Evolutionary conservation across 306 rosid species (phyloP).

Genomic region (Hippophae rhamnoides): DNA sequence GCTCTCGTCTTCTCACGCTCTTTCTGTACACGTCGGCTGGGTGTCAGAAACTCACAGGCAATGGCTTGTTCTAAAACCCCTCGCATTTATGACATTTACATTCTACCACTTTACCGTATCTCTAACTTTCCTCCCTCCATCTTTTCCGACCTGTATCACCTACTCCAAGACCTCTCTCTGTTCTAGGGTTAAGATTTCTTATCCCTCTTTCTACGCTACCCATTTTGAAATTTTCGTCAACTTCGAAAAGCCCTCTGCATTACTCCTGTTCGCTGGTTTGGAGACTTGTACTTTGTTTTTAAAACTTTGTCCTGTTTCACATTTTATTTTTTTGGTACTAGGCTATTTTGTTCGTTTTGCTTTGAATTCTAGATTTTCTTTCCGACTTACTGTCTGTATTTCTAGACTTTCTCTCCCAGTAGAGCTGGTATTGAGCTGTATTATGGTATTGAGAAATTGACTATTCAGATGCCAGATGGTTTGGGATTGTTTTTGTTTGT

Average conservation of each 20-base stretch:
- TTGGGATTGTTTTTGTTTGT: slow-evolving; percentile 4
- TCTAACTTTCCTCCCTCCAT: neutral
- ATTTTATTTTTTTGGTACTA: slow-evolving; percentile 5
- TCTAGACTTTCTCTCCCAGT: slow-evolving; percentile 2
- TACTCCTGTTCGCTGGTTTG: slow-evolving; percentile 2
- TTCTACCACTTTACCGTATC: slow-evolving; percentile 31
- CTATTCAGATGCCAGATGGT: slow-evolving; percentile 2
- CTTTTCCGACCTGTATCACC: slow-evolving; percentile 23
- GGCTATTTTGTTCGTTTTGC: slow-evolving; percentile 12
- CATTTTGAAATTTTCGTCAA: slow-evolving; percentile 17
- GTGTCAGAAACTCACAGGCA: slow-evolving; percentile 18
- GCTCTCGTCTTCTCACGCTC: neutral
- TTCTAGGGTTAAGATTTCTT: slow-evolving; percentile 26
- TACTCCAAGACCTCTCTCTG: slow-evolving; percentile 5
- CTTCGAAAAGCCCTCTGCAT: slow-evolving; percentile 17
- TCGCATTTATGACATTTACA: slow-evolving; percentile 40
- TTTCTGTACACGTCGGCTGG: slow-evolving; percentile 17
- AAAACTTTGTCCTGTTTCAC: slow-evolving; percentile 35
- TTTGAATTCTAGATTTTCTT: slow-evolving; percentile 37
- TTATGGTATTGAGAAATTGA: slow-evolving; percentile 13
- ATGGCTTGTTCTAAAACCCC: slow-evolving; percentile 27
- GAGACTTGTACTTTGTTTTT: slow-evolving; percentile 15
- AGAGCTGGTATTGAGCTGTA: too few relatives aligned
- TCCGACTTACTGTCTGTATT: slow-evolving; percentile 21
- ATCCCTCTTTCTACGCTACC: slow-evolving; percentile 37